These are phyloP conservation scores for Aspergillus flavus DNA, from an alignment of 2,329 filamentous ascomycete species.

Conservation along the genomic window DNA sequence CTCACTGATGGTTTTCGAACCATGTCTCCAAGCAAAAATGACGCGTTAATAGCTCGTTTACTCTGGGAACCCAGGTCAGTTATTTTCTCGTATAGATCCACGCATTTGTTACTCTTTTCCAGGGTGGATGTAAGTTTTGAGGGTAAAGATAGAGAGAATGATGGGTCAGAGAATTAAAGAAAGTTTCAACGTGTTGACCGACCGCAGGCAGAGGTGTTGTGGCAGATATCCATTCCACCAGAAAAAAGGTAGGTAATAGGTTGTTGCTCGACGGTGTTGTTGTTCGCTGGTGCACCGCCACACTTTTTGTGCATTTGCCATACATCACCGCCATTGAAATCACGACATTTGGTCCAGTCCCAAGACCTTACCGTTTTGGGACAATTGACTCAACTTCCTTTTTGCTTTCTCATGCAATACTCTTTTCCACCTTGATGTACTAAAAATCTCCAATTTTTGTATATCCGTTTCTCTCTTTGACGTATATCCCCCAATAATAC, in stretches of 20 bases:
- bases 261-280: constrained; percentile 2
- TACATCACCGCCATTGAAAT: constrained; percentile 14
- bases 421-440: background rate
- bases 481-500: background rate
- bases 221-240: constrained; percentile 13
- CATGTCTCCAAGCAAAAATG: constrained; percentile 23
- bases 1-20: constrained; percentile 5
- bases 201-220: constrained; percentile 23
- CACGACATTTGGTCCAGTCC: constrained; percentile 13
- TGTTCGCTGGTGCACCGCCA: constrained; percentile 30
- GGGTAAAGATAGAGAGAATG: background rate
- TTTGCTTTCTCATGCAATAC: background rate
- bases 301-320: constrained; percentile 8
- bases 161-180: background rate
- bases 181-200: background rate
- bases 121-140: background rate
- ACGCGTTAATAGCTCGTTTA: constrained; percentile 31
- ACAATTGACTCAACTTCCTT: constrained; percentile 4
- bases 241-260: constrained; percentile 15
- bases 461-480: background rate
- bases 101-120: background rate
- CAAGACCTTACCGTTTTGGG: background rate
- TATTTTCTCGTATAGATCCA: background rate
- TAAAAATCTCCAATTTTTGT: background rate
- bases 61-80: constrained; percentile 39